These are phyloP conservation scores for Artomyces pyxidatus DNA, from an alignment of 768 basidiomycete species.

Conservation along the genomic window DNA sequence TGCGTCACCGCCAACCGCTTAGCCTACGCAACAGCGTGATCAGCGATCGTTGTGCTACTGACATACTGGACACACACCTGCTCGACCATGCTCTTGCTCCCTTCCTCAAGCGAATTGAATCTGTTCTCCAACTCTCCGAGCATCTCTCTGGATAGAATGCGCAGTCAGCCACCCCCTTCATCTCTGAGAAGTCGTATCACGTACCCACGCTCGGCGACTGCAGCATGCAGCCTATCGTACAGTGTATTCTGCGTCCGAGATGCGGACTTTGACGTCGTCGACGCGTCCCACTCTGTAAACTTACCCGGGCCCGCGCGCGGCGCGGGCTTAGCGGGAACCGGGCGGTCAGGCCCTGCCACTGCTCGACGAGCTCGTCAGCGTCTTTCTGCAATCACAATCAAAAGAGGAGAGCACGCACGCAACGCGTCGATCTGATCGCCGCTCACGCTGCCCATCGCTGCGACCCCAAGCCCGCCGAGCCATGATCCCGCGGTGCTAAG, in stretches of 20 bases:
- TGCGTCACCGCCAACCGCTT: conserved; percentile 57
- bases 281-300: conserved; percentile 6
- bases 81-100: conserved; percentile 55
- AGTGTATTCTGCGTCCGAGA: conserved; percentile 19
- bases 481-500: conserved; percentile 35
- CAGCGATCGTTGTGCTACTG: background rate
- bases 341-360: conserved; percentile 66
- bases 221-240: conserved; percentile 31
- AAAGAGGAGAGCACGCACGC: conserved; percentile 29
- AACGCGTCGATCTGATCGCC: conserved; percentile 55
- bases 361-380: background rate
- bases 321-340: conserved; percentile 31
- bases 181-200: too few relatives aligned
- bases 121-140: conserved; percentile 53
- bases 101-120: conserved; percentile 56
- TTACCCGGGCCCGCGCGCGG: conserved; percentile 4
- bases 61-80: conserved; percentile 36
- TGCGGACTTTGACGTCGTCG: conserved; percentile 15
- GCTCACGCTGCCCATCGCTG: conserved; percentile 33
- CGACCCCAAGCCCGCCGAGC: conserved; percentile 44
- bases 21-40: conserved; percentile 27
- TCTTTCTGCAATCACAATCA: background rate
- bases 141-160: conserved; percentile 39
- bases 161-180: too few relatives aligned
- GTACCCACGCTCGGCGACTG: conserved; percentile 58